Percentiles rank a stretch among this genome's conserved stretches.
phyloP scores from a whole-genome alignment of 768 basidiomycete genomes.

The Lentinus brumalis region DNA sequence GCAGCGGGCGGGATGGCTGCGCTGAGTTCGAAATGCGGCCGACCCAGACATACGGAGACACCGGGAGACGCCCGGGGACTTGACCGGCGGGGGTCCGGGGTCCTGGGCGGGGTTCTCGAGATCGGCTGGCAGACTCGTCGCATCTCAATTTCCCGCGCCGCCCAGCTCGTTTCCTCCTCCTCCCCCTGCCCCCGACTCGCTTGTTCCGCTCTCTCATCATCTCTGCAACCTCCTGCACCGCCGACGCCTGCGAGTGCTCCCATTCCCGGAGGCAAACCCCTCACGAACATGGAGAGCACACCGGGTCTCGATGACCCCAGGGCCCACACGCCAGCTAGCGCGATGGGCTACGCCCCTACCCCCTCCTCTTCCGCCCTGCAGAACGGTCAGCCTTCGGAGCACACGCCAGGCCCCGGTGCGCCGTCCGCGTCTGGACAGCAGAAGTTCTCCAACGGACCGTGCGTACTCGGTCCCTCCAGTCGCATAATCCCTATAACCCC shows the following conservation, averaged over 20 bases:
- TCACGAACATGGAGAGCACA: conserved; percentile 9
- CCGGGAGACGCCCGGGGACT: neutral
- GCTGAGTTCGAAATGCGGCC: neutral
- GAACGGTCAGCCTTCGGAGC: conserved; percentile 8
- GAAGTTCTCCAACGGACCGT: conserved; percentile 35
- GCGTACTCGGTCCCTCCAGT: conserved; percentile 21
- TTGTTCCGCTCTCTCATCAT: neutral
- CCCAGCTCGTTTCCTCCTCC: conserved; percentile 6
- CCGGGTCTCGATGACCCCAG: conserved; percentile 13
- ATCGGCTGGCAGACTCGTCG: conserved; percentile 16
- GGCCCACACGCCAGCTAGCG: conserved; percentile 6
- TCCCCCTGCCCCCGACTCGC: neutral
- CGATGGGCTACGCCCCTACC: conserved; percentile 13
- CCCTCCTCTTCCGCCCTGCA: conserved; percentile 16
- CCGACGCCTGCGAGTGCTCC: too few relatives aligned
- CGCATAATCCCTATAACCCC: conserved; percentile 7
- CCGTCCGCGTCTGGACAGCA: conserved; percentile 8
- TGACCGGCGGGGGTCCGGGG: conserved; percentile 8
- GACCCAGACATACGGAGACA: neutral
- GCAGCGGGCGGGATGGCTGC: too few relatives aligned
- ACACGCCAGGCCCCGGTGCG: neutral
- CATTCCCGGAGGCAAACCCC: neutral
- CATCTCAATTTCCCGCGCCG: conserved; percentile 10
- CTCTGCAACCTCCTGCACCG: neutral
- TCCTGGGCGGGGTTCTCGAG: conserved; percentile 10